Evolutionary conservation across 2,329 filamentous ascomycete genomes (phyloP).

Genomic region (Aspergillus fructus): DNA sequence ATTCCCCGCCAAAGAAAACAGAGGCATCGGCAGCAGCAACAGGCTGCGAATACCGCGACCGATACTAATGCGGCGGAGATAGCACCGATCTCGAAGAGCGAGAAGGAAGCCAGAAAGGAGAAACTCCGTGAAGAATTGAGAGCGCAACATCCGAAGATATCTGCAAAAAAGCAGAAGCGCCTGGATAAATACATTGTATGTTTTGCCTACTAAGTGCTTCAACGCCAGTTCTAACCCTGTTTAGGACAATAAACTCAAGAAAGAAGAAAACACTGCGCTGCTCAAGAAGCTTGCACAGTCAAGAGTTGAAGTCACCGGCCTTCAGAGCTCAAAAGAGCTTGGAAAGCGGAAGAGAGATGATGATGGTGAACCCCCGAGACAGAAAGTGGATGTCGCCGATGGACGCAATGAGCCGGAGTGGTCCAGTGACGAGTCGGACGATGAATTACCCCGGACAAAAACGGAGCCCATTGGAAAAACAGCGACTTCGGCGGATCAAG

Average conservation of each 20-base stretch:
- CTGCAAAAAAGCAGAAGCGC: slow-evolving; percentile 65
- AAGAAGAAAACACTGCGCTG: slow-evolving; percentile 84
- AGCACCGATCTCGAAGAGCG: slow-evolving; percentile 48
- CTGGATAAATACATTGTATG: slow-evolving; percentile 67
- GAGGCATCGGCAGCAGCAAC: slow-evolving; percentile 42
- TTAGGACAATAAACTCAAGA: slow-evolving; percentile 83
- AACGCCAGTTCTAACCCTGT: slow-evolving; percentile 16
- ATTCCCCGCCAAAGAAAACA: slow-evolving; percentile 61
- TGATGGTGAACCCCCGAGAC: slow-evolving; percentile 31
- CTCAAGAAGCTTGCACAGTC: slow-evolving; percentile 77
- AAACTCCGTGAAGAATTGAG: slow-evolving; percentile 56
- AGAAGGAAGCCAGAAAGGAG: slow-evolving; percentile 54
- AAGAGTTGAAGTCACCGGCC: slow-evolving; percentile 78
- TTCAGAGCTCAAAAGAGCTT: slow-evolving; percentile 68
- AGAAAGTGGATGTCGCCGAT: slow-evolving; percentile 19
- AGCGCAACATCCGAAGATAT: slow-evolving; percentile 56
- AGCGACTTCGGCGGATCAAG: slow-evolving; percentile 51
- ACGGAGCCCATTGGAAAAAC: slow-evolving; percentile 26
- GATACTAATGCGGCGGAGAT: slow-evolving; percentile 46
- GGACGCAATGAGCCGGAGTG: slow-evolving; percentile 29
- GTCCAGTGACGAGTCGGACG: slow-evolving; percentile 34
- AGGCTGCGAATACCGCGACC: slow-evolving; percentile 36
- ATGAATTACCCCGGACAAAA: slow-evolving; percentile 31
- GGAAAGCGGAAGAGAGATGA: slow-evolving; percentile 70
- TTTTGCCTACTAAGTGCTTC: slow-evolving; percentile 3